Base-by-base conservation (phyloP, 2,329 filamentous ascomycete genomes). In the Helicocarpus griseus region DNA sequence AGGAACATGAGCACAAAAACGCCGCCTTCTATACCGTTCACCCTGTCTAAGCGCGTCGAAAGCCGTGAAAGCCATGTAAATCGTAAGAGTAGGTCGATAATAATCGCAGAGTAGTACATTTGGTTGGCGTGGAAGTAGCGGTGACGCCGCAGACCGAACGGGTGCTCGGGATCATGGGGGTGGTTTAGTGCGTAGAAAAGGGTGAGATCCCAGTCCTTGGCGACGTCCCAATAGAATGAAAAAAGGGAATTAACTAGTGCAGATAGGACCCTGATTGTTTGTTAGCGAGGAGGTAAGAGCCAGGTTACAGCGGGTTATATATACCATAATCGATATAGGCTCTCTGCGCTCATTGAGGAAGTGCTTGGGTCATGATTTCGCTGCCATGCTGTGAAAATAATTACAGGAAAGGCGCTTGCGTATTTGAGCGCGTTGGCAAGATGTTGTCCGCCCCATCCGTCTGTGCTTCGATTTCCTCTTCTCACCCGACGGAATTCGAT, bases 181-280 rank as follows among this genome's bases (percentile, higher is more conserved):
- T 80, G 75, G 35, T 69, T 70, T 13, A 72, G 66, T 1, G 75
- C 66, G 2, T 85, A 80, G 63, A 97, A 87, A 13, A 97, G 77
- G 0, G 86, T 87, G 56, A 98, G 76, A 64, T 97, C 93, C 93
- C 93, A 98, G 74, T 98, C 93, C 72, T 90, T 93, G 51, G 88
- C 79, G 28, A 97, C 83, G 63, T 98, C 93, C 93, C 93, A 98
- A 76, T 93, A 98, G 73, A 97, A 97, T n/a, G 86, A 89, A 71
- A 95, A 98, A 41, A 86, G 75, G 13, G 88, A 94, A 68, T 98
- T 96, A 61, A 93, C 64, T 31, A 89, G 73, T 28, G 88, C 86
- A 40, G 85, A 85, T 33, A 78, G 69, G 28, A 94, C 73, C 83
- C 88, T 93, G 45, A 17, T 11, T 36, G 8, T 29, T n/a, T 14